Evolutionary conservation across 768 basidiomycete species (phyloP).

Genomic region (Tricholoma furcatifolium): DNA sequence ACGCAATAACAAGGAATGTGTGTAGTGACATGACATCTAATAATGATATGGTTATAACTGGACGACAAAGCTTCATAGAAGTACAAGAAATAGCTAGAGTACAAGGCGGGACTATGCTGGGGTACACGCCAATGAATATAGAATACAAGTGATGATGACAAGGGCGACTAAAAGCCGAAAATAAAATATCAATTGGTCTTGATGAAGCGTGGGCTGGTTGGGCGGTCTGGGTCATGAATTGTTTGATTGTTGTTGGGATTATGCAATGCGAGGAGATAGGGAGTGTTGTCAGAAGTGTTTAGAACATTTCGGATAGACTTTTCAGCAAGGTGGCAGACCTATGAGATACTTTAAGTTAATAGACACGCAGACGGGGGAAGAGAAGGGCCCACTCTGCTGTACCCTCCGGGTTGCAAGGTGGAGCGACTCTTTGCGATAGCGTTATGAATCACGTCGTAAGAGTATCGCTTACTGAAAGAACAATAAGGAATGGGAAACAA

Average conservation of each 20-base stretch:
- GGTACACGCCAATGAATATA: conserved; percentile 12
- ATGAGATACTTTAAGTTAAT: conserved; percentile 1
- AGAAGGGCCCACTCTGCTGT: conserved; percentile 37
- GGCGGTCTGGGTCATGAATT: conserved; percentile 31
- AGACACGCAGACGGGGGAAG: neutral
- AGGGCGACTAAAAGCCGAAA: conserved; percentile 8
- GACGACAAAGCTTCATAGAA: conserved; percentile 11
- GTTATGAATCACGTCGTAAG: conserved; percentile 81
- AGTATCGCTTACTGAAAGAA: conserved; percentile 60
- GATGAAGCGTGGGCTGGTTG: conserved; percentile 34
- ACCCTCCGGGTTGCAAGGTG: conserved; percentile 54
- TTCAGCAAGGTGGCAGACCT: conserved; percentile 73
- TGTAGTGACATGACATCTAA: neutral
- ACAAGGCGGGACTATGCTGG: conserved; percentile 13
- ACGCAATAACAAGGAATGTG: neutral
- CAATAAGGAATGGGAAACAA: conserved; percentile 7
- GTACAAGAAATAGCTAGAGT: conserved; percentile 15
- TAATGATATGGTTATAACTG: conserved; percentile 12
- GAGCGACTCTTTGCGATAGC: conserved; percentile 69
- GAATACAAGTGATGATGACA: conserved; percentile 14
- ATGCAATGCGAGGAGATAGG: conserved; percentile 67
- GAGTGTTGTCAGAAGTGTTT: conserved; percentile 64
- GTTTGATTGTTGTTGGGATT: conserved; percentile 26
- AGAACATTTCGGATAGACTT: conserved; percentile 70
- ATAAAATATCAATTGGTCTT: conserved; percentile 33